Evolutionary conservation across 148 eudicot species (phyloP), one percentile per base, ranked within the genome.

Genomic region (Chenopodium suecicum): DNA sequence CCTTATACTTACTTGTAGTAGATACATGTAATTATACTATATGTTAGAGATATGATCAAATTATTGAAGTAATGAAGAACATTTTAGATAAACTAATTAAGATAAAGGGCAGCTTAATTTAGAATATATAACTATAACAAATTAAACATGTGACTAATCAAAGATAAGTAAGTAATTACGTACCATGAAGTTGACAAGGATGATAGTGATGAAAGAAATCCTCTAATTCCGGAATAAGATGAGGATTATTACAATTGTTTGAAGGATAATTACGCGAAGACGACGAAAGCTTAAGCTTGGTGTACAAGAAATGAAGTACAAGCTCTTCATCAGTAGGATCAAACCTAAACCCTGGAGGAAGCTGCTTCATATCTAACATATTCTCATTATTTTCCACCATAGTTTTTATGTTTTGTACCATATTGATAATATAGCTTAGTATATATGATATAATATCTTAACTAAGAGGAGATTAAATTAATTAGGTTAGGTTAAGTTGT

Each of bases 341-440:
- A 80, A 80, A 80, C 76, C 82, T 80, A 80, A 80, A 73, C 58
- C 82, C 82, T 13, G 77, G 82, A 37, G 82, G 82, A 14, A 80
- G 19, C 32, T 76, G 52, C 25, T 62, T 73, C 54, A 44, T 46
- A 12, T 63, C 44, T 37, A 56, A 19, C 54, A 72, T 20, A 16
- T 70, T 2, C n/a, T 50, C 48, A 17, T 56, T 34, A n/a, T 34
- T 79, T n/a, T 79, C 76, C 54, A 70, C 32, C 72, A 69, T 69
- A 69, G 22, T 44, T 20, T 37, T 2, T 44, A 34, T 22, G 19
- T 34, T 11, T 20, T 63, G 34, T 23, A 56, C n/a, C 41, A 52
- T 14, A 13, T 44, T 12, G 54, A 41, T 41, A 6, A 5, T 41
- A 41, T 41, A 5, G 44, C 7, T 41, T 6, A 41, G 44, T 41